A percentile compares a stretch with the other conserved stretches of the same genome.
These are phyloP conservation scores for Kodamaea anthophila DNA, from an alignment of 1,139 yeast genomes.

Conservation along the genomic window DNA sequence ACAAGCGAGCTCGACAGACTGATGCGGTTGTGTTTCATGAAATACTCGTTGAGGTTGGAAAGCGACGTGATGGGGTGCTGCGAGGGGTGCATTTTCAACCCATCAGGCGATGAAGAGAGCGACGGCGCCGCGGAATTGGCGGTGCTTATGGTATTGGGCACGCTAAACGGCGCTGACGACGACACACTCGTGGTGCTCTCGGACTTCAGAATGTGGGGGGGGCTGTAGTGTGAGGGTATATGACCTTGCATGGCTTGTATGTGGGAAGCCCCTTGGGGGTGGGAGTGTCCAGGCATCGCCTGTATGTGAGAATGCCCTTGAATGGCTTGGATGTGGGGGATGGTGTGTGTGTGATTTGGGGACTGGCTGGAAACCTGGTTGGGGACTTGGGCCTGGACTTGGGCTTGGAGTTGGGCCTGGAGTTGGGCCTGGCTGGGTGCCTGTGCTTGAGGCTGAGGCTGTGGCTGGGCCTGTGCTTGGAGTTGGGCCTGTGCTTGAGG, in stretches of 20 bases:
- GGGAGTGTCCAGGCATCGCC: too few relatives aligned
- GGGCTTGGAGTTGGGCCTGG: constrained; percentile 1
- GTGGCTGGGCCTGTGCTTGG: not conserved
- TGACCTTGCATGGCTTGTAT: constrained; percentile 1
- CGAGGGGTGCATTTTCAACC: constrained; percentile 9
- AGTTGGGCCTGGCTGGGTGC: not conserved
- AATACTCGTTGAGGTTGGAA: constrained; percentile 29
- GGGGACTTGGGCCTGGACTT: not conserved
- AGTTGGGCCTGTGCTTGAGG: too few relatives aligned
- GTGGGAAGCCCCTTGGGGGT: too few relatives aligned
- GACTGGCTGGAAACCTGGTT: constrained; percentile 1
- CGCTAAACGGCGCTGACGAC: constrained; percentile 17
- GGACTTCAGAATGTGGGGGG: constrained; percentile 5
- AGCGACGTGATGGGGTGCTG: constrained; percentile 15
- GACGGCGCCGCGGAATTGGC: constrained; percentile 21
- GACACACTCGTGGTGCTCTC: constrained; percentile 15
- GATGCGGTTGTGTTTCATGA: constrained; percentile 14
- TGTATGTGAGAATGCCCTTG: too few relatives aligned
- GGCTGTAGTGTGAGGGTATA: constrained; percentile 3
- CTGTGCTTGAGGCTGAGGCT: constrained; percentile 1
- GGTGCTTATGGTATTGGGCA: constrained; percentile 14
- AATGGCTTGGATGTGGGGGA: too few relatives aligned
- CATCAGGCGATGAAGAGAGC: constrained; percentile 32
- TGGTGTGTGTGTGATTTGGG: too few relatives aligned
- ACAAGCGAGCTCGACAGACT: constrained; percentile 23